Conservation (phyloP, 1,284 basidiomycete species). For the Sporisorium graminicola region DNA sequence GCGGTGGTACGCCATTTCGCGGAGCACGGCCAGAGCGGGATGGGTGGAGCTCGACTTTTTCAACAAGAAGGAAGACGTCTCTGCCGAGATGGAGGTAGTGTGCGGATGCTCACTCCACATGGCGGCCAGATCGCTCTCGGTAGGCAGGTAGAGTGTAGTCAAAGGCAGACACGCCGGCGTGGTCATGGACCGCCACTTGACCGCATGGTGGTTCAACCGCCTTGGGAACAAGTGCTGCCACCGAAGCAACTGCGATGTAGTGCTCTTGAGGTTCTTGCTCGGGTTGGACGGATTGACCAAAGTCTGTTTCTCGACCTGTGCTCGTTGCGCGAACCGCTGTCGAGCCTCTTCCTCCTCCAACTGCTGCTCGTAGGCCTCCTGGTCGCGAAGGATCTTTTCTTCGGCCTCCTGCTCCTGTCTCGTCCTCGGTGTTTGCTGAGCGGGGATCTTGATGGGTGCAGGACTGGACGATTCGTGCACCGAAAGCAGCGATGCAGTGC, state of each 20-base stretch:
- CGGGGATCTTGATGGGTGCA: constrained; percentile 58
- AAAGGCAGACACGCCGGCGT: constrained; percentile 81
- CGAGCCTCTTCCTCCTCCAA: constrained; percentile 61
- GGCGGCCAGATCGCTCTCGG: constrained; percentile 57
- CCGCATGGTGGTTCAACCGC: constrained; percentile 82
- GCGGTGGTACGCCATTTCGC: constrained; percentile 91
- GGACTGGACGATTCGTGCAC: constrained; percentile 46
- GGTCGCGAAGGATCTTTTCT: constrained; percentile 52
- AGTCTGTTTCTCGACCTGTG: constrained; percentile 65
- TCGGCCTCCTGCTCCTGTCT: constrained; percentile 50
- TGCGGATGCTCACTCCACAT: constrained; percentile 69
- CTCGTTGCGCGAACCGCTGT: constrained; percentile 56
- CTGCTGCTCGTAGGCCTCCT: constrained; percentile 59
- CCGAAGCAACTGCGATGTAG: constrained; percentile 55
- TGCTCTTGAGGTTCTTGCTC: constrained; percentile 48
- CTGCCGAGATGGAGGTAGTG: constrained; percentile 63
- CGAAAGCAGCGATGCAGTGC: constrained; percentile 45
- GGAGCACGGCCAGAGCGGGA: constrained; percentile 80
- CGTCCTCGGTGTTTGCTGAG: constrained; percentile 35
- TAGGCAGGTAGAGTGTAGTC: constrained; percentile 78
- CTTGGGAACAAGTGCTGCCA: constrained; percentile 88
- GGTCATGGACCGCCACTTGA: constrained; percentile 89
- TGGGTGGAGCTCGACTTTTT: constrained; percentile 75
- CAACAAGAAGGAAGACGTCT: constrained; percentile 65
- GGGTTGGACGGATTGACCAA: constrained; percentile 68